phyloP scores from a whole-genome alignment of 495 filamentous ascomycete species.

The Daldinia vernicosa region DNA sequence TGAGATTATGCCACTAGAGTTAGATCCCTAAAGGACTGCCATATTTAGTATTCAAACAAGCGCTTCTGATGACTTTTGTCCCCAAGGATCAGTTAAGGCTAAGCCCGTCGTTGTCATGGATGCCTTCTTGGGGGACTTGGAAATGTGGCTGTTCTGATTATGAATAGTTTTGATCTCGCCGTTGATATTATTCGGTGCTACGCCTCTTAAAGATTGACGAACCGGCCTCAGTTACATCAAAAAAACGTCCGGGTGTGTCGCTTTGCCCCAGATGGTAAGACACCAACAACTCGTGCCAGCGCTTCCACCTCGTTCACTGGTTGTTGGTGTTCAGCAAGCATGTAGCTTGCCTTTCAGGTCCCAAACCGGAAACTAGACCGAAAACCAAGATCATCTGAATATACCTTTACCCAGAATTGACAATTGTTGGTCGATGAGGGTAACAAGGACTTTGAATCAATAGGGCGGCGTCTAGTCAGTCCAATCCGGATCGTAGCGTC shows the following conservation, averaged over 20 bases:
- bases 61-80: slow-evolving; percentile 11
- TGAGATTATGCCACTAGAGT: background rate
- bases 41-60: slow-evolving; percentile 15
- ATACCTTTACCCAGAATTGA: background rate
- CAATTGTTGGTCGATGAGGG: slow-evolving; percentile 8
- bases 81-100: slow-evolving; percentile 13
- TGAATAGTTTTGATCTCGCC: slow-evolving; percentile 1
- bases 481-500: slow-evolving; percentile 14
- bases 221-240: slow-evolving; percentile 3
- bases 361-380: slow-evolving; percentile 16
- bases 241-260: background rate
- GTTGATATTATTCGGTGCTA: background rate
- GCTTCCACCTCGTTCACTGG: background rate
- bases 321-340: background rate
- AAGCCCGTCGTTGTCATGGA: background rate
- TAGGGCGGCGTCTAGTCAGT: slow-evolving; percentile 19
- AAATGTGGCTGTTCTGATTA: slow-evolving; percentile 13
- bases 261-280: background rate
- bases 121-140: background rate
- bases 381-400: background rate
- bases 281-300: background rate
- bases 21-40: background rate
- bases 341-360: background rate
- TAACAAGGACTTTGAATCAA: slow-evolving; percentile 12
- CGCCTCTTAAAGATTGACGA: background rate